Evolutionary conservation across 495 filamentous ascomycete species (phyloP).

Genomic region (Jackrogersella multiformis): DNA sequence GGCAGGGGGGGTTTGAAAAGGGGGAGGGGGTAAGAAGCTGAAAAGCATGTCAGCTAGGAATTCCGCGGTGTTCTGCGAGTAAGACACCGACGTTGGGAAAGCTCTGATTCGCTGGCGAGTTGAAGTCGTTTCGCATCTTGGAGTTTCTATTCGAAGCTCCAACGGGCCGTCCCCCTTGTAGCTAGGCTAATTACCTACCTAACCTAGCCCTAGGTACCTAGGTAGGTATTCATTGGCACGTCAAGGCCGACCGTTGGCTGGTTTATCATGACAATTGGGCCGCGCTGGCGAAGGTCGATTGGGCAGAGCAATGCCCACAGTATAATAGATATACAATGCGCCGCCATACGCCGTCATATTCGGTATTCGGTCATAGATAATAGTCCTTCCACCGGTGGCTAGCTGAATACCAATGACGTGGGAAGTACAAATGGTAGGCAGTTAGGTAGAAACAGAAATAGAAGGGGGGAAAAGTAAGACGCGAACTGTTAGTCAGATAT

Average conservation of each 20-base stretch:
- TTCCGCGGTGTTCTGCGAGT: constrained; percentile 39
- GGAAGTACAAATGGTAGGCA: neutral
- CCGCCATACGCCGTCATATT: neutral
- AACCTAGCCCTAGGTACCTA: no score
- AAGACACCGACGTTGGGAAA: constrained; percentile 35
- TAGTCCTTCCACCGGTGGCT: constrained; percentile 11
- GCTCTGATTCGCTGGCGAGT: constrained; percentile 37
- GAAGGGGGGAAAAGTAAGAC: neutral
- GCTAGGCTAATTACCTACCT: constrained; percentile 9
- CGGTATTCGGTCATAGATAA: neutral
- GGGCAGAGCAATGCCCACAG: constrained; percentile 20
- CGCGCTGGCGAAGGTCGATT: constrained; percentile 31
- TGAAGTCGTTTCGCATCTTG: constrained; percentile 24
- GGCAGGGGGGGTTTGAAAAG: constrained; percentile 13
- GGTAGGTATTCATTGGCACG: constrained; percentile 32
- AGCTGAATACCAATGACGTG: constrained; percentile 8
- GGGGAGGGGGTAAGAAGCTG: constrained; percentile 41
- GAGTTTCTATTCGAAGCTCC: constrained; percentile 38
- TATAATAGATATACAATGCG: constrained; percentile 1
- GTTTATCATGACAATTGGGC: constrained; percentile 20
- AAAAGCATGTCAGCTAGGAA: constrained; percentile 31
- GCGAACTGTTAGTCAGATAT: constrained; percentile 1
- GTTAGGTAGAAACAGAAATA: neutral
- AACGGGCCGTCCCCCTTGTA: constrained; percentile 32
- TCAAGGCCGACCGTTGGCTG: constrained; percentile 7